A percentile compares a stretch with the other conserved stretches of the same genome.
phyloP scores from a whole-genome alignment of 352 stramenopile species.

The Phytophthora kernoviae region DNA sequence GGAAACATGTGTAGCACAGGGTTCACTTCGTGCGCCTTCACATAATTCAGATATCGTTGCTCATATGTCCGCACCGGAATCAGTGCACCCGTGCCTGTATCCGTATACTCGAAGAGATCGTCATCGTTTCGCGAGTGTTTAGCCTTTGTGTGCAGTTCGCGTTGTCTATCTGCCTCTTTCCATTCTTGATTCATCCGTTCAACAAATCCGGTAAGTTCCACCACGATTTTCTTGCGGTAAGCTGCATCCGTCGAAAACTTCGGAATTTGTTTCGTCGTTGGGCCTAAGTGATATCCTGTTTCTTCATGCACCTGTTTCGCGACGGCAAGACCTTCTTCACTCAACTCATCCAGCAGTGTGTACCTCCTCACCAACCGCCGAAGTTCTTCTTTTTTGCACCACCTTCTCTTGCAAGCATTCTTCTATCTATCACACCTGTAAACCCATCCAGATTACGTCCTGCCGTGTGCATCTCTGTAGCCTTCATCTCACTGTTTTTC shows the following conservation, averaged over 20 bases:
- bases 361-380: conserved; percentile 50
- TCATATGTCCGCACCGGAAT: conserved; percentile 49
- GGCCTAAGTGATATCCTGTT: conserved; percentile 56
- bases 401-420: neutral
- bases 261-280: conserved; percentile 29
- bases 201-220: conserved; percentile 40
- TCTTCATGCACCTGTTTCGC: conserved; percentile 46
- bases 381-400: conserved; percentile 24
- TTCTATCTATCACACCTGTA: neutral
- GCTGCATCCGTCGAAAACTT: conserved; percentile 42
- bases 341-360: conserved; percentile 38
- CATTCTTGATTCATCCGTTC: conserved; percentile 61
- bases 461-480: neutral
- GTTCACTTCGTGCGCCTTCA: conserved; percentile 33
- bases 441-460: neutral
- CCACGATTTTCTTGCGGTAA: conserved; percentile 53
- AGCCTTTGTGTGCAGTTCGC: conserved; percentile 40
- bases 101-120: conserved; percentile 59
- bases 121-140: conserved; percentile 34
- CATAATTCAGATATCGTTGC: conserved; percentile 51
- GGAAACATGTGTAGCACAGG: conserved; percentile 45
- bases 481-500: neutral
- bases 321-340: conserved; percentile 47
- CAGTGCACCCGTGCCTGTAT: conserved; percentile 39
- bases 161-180: conserved; percentile 46